phyloP scores from a whole-genome alignment of 2,329 filamentous ascomycete species.

The Apiospora aurea region DNA sequence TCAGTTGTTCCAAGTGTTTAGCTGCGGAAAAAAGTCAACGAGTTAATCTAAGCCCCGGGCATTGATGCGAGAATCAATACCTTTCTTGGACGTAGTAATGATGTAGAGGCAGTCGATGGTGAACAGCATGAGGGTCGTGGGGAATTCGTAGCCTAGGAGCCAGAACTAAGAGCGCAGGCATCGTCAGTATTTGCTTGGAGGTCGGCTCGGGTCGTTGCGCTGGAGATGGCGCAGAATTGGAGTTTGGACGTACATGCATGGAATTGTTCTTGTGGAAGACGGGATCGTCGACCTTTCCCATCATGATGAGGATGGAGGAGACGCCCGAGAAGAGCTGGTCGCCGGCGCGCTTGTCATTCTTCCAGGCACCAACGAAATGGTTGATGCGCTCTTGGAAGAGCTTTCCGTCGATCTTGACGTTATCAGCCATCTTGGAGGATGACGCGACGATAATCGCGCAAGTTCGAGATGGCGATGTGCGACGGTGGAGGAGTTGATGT shows the following conservation, averaged over 20 bases:
- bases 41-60: constrained; percentile 30
- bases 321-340: constrained; percentile 86
- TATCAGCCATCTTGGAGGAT: constrained; percentile 65
- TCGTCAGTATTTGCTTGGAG: constrained; percentile 30
- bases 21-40: constrained; percentile 61
- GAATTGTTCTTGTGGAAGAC: constrained; percentile 96
- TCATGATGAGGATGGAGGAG: constrained; percentile 85
- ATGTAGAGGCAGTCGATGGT: constrained; percentile 89
- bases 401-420: constrained; percentile 91
- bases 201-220: neutral
- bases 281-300: constrained; percentile 94
- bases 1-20: constrained; percentile 90
- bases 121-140: constrained; percentile 91
- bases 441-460: constrained; percentile 15
- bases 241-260: constrained; percentile 75
- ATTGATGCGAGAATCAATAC: constrained; percentile 51
- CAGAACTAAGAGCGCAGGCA: constrained; percentile 73
- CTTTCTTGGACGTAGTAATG: constrained; percentile 97
- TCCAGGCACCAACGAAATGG: constrained; percentile 90
- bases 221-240: neutral
- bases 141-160: constrained; percentile 98
- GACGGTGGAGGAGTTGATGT: constrained; percentile 14
- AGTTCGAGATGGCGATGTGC: constrained; percentile 19
- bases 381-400: constrained; percentile 93
- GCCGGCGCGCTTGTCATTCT: constrained; percentile 89